Percentiles rank a stretch among this genome's conserved stretches.
Conservation (phyloP, 345 rosid genomes). For the Camelina laxa region DNA sequence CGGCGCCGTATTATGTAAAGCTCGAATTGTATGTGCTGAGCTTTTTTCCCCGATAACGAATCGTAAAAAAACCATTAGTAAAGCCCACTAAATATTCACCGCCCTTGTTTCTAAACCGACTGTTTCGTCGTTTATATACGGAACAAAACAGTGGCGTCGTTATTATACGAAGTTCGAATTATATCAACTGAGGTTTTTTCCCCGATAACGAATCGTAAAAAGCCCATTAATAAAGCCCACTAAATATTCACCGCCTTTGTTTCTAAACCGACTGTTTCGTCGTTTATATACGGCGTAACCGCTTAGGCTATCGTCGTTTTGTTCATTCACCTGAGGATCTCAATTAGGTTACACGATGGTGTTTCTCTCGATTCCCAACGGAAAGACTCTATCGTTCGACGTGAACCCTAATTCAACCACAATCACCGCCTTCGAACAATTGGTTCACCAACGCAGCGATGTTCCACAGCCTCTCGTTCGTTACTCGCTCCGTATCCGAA, state of each 20-base stretch:
- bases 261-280: background rate
- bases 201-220: background rate
- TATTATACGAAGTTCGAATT: background rate
- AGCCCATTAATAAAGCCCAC: background rate
- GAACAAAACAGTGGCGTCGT: too few species aligned
- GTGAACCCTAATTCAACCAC: slow-evolving; percentile 62
- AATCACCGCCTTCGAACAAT: slow-evolving; percentile 53
- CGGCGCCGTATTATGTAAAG: background rate
- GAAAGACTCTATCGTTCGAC: slow-evolving; percentile 54
- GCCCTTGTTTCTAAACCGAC: too few species aligned
- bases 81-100: too few species aligned
- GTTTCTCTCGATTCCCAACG: slow-evolving; percentile 57
- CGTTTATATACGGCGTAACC: background rate
- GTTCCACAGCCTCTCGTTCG: slow-evolving; percentile 55
- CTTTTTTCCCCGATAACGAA: background rate
- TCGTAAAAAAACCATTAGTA: too few species aligned
- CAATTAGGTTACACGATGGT: slow-evolving; percentile 49
- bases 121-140: too few species aligned
- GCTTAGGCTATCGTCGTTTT: too few species aligned
- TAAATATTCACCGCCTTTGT: background rate
- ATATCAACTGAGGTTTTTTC: background rate
- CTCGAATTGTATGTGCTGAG: background rate
- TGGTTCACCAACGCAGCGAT: slow-evolving; percentile 47
- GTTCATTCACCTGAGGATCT: background rate
- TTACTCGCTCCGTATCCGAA: slow-evolving; percentile 43